phyloP scores from a whole-genome alignment of 106 monocot genomes.

The Acanthochlamys bracteata region DNA sequence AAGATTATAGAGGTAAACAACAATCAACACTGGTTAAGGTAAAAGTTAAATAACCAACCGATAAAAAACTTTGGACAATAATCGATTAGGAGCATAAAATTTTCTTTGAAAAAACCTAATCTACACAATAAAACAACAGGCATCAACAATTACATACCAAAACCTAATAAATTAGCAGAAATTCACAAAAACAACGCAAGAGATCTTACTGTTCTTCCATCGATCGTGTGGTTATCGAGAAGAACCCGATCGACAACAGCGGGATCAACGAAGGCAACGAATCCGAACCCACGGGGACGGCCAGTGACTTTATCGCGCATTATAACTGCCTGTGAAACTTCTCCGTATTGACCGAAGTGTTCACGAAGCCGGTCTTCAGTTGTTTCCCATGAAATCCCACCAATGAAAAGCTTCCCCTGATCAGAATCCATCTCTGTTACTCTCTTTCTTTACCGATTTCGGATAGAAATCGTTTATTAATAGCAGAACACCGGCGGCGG shows the following conservation, averaged over 20 bases:
- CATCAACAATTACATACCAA: not conserved
- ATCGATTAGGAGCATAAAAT: too few species aligned
- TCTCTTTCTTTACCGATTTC: not conserved
- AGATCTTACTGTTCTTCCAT: constrained; percentile 52
- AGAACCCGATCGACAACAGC: constrained; percentile 52
- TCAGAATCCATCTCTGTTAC: constrained; percentile 53
- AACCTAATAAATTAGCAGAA: not conserved
- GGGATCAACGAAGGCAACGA: constrained; percentile 69
- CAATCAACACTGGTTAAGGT: too few species aligned
- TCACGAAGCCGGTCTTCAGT: constrained; percentile 65
- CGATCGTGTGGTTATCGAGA: constrained; percentile 58
- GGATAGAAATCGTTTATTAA: too few species aligned
- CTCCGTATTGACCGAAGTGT: constrained; percentile 56
- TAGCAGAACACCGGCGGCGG: too few species aligned
- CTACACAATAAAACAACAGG: not conserved
- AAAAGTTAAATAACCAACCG: too few species aligned
- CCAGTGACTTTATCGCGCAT: constrained; percentile 67
- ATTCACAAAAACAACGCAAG: not conserved
- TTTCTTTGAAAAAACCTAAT: too few species aligned
- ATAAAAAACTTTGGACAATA: too few species aligned
- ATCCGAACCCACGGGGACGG: constrained; percentile 65
- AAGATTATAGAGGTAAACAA: too few species aligned
- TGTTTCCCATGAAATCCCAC: constrained; percentile 84
- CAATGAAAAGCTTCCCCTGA: constrained; percentile 75
- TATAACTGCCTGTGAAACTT: constrained; percentile 49